Percentiles rank a stretch among this genome's conserved stretches.
These are phyloP conservation scores for Phyllachora maydis DNA, from an alignment of 2,329 filamentous ascomycete genomes.

Conservation along the genomic window DNA sequence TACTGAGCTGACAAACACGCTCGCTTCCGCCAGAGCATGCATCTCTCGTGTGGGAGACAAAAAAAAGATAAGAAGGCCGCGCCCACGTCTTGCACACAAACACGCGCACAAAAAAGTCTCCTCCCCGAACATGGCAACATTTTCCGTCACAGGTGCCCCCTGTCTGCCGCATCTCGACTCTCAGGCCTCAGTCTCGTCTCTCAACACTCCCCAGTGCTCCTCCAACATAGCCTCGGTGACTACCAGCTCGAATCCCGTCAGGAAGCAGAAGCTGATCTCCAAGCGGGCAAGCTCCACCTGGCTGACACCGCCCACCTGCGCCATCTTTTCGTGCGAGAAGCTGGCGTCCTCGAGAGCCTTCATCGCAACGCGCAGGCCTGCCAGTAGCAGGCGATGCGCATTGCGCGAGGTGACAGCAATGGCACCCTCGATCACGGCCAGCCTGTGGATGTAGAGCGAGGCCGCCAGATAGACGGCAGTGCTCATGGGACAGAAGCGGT, in stretches of 20 bases:
- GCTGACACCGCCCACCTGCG: constrained; percentile 74
- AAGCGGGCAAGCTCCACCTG: constrained; percentile 62
- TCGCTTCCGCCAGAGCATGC: no score
- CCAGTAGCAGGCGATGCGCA: constrained; percentile 69
- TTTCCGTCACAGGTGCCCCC: no score
- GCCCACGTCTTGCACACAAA: no score
- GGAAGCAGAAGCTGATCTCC: constrained; percentile 76
- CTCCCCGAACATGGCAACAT: no score
- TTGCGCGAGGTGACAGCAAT: constrained; percentile 70
- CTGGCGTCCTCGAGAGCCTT: constrained; percentile 88
- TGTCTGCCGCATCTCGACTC: no score
- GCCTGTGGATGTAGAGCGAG: constrained; percentile 66
- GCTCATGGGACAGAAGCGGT: constrained; percentile 83
- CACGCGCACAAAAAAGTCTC: no score
- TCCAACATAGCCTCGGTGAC: constrained; percentile 38
- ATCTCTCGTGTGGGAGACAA: no score
- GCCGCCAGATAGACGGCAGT: constrained; percentile 85
- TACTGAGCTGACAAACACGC: no score
- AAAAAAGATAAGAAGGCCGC: no score
- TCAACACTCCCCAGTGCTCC: constrained; percentile 46
- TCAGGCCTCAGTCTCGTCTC: constrained; percentile 6
- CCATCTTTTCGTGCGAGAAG: constrained; percentile 67
- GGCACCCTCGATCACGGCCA: constrained; percentile 57
- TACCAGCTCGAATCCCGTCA: constrained; percentile 65
- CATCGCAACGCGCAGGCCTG: constrained; percentile 70